Evolutionary conservation across 2,329 filamentous ascomycete genomes (phyloP).

Genomic region (Ascochyta lentis): DNA sequence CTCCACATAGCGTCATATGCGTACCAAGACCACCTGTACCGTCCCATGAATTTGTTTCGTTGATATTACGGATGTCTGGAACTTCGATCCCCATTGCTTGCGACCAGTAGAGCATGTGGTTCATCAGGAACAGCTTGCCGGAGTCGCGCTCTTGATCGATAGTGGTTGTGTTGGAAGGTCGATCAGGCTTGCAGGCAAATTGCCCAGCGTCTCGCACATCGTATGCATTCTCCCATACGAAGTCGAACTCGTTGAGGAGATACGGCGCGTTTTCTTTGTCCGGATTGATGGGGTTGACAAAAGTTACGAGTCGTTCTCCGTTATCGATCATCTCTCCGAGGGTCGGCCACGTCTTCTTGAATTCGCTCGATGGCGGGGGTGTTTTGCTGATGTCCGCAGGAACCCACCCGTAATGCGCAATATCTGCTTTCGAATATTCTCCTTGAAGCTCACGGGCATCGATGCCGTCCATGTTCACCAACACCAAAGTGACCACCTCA

Average conservation of each 20-base stretch:
- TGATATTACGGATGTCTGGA: constrained; percentile 56
- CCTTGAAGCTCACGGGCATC: constrained; percentile 60
- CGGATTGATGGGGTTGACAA: constrained; percentile 62
- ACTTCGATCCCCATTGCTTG: constrained; percentile 48
- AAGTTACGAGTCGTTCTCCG: constrained; percentile 69
- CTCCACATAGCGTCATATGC: constrained; percentile 47
- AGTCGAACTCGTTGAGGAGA: constrained; percentile 66
- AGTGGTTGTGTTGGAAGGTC: constrained; percentile 60
- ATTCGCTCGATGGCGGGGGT: constrained; percentile 55
- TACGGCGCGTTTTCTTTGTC: constrained; percentile 57
- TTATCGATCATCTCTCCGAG: constrained; percentile 70
- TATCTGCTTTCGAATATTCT: constrained; percentile 54
- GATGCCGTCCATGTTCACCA: constrained; percentile 71
- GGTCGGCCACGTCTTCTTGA: constrained; percentile 68
- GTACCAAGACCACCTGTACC: constrained; percentile 60
- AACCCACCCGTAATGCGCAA: constrained; percentile 52
- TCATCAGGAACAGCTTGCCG: constrained; percentile 72
- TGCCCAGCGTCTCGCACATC: constrained; percentile 65
- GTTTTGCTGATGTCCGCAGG: constrained; percentile 59
- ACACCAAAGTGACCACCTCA: constrained; percentile 74
- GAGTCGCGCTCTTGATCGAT: constrained; percentile 55
- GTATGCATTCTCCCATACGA: constrained; percentile 75
- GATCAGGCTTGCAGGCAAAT: constrained; percentile 74
- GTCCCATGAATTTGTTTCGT: constrained; percentile 69
- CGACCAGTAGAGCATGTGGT: constrained; percentile 74